Base-by-base conservation (phyloP, 306 rosid genomes). In the Vigna radiata region DNA sequence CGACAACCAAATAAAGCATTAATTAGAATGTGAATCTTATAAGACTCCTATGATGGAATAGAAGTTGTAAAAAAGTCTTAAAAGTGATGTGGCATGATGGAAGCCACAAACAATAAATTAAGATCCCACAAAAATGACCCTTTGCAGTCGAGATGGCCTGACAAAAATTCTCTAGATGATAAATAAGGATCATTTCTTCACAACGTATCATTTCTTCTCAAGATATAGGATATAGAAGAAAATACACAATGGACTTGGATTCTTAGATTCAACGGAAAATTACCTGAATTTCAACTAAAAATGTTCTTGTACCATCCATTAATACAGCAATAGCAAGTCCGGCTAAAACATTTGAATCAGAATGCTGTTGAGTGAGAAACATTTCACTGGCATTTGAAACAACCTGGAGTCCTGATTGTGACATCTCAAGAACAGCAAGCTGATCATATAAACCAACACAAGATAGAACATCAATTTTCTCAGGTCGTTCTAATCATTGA, bases 351-450 rank as follows among this genome's bases (percentile, higher is more conserved):
- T 90, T 89, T n/a, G 98, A 95, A 75, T 85, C 89, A 4, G 83
- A 65, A 79, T 78, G 56, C 71, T 92, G 93, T 63, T 92, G 91
- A 52, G 93, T 88, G 78, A 93, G 78, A 82, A 90, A 95, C 83
- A 95, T 90, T 84, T 80, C 91, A 71, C 91, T 87, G 18, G 97
- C 90, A 85, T 92, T 95, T 52, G 84, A 77, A 81, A 90, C 92
- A 70, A 85, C 87, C 86, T 82, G 84, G 44, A 95, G 75, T 68
- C 98, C 97, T 4, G 85, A 85, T 36, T 90, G 88, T 68, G 86
- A 80, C 98, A 95, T 95, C 83, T 95, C 93, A 85, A 95, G 87
- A 73, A 95, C 97, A 82, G 97, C 98, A 72, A 95, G 98, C 97
- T 93, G 88, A 67, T 77, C 73, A 79, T 46, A 83, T 21, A 80